Conservation (phyloP, 2,329 filamentous ascomycete species). For the Trichoderma harzianum region DNA sequence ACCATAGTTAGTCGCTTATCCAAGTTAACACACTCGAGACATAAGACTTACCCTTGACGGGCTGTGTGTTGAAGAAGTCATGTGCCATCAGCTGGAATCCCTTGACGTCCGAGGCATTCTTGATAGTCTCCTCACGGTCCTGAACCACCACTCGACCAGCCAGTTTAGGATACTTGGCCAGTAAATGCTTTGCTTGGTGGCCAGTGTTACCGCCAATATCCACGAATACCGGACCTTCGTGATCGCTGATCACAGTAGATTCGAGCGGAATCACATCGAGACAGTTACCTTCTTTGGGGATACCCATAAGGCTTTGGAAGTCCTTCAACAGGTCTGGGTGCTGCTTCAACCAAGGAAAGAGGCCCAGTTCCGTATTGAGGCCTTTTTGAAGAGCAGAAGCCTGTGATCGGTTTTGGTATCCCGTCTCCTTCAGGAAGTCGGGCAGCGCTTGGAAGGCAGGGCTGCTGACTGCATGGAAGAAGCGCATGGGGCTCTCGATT, state of each 20-base stretch:
- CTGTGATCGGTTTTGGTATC: background rate
- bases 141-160: conserved; percentile 8
- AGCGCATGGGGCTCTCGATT: conserved; percentile 27
- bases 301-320: conserved; percentile 9
- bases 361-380: background rate
- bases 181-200: background rate
- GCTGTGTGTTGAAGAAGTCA: conserved; percentile 27
- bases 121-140: background rate
- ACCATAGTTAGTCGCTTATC: background rate
- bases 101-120: background rate
- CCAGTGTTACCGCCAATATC: conserved; percentile 10
- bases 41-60: conserved; percentile 15
- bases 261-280: conserved; percentile 2
- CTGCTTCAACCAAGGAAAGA: background rate
- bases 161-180: background rate
- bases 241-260: background rate
- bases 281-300: background rate
- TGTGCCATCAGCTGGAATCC: conserved; percentile 22
- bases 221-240: background rate
- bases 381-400: conserved; percentile 16
- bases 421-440: conserved; percentile 27
- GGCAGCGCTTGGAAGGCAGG: conserved; percentile 28
- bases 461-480: conserved; percentile 25
- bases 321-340: conserved; percentile 1
- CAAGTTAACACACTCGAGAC: background rate